These are phyloP conservation scores for Trametes maxima DNA, from an alignment of 768 basidiomycete genomes.

Conservation along the genomic window DNA sequence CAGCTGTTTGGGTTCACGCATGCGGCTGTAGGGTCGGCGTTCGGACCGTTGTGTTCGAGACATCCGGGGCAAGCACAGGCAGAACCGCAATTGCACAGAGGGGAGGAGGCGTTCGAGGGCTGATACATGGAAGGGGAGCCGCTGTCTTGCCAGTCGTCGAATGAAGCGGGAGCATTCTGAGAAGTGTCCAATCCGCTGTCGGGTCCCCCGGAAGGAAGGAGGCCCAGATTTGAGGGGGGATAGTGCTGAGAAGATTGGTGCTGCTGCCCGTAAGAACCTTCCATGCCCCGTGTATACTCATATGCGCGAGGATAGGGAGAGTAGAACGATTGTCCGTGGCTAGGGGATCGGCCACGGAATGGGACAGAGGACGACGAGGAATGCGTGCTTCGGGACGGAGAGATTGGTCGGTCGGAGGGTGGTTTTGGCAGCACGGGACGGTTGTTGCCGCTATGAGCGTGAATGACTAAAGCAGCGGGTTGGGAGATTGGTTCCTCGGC, in stretches of 20 bases:
- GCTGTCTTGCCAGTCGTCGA: conserved; percentile 9
- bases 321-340: conserved; percentile 52
- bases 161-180: conserved; percentile 9
- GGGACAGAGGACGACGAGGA: conserved; percentile 47
- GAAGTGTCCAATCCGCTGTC: not conserved
- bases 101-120: conserved; percentile 40
- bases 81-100: conserved; percentile 63
- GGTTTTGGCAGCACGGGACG: conserved; percentile 75
- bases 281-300: conserved; percentile 47
- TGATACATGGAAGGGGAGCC: not conserved
- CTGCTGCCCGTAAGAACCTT: conserved; percentile 16
- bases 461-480: conserved; percentile 29
- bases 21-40: conserved; percentile 29
- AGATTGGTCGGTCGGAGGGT: conserved; percentile 2
- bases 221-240: not conserved
- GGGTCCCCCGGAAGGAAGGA: not conserved
- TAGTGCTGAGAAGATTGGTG: not conserved
- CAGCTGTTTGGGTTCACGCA: conserved; percentile 44
- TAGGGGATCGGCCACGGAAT: conserved; percentile 49
- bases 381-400: conserved; percentile 43
- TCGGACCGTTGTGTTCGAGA: conserved; percentile 50
- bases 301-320: conserved; percentile 74
- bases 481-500: conserved; percentile 10
- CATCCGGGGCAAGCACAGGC: conserved; percentile 68
- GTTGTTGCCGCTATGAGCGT: conserved; percentile 26